Conservation (phyloP, 2,329 filamentous ascomycete genomes). For the Colletotrichum sp. region DNA sequence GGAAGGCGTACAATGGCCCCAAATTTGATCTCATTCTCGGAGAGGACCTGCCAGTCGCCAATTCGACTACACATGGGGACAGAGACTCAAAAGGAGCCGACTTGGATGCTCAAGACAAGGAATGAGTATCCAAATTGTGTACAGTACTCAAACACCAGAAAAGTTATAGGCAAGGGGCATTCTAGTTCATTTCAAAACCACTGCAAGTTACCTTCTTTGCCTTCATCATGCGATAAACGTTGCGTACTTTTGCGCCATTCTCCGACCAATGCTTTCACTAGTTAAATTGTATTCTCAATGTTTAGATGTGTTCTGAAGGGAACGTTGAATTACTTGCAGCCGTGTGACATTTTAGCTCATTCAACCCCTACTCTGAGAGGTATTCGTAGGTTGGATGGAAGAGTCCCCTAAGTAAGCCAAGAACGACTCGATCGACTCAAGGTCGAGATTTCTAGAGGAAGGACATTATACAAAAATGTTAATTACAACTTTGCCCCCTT, state of each 20-base stretch:
- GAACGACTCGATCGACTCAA: neutral
- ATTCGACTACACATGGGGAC: neutral
- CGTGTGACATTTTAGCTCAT: neutral
- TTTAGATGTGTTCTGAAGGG: neutral
- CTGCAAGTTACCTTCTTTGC: neutral
- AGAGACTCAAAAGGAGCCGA: neutral
- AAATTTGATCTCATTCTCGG: slow-evolving; percentile 8
- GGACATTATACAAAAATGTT: neutral
- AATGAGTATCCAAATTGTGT: neutral
- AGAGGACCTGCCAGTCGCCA: neutral
- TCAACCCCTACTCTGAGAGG: neutral
- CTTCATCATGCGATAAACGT: neutral
- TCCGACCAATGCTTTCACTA: neutral
- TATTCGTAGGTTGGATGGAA: neutral
- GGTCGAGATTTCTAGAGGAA: neutral
- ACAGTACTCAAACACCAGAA: neutral
- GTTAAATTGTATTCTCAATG: fast-evolving
- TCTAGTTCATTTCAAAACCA: neutral
- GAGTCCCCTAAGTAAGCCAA: fast-evolving
- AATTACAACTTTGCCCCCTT: neutral
- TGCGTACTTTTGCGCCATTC: neutral
- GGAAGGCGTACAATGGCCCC: neutral
- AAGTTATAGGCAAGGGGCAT: neutral
- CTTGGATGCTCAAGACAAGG: neutral
- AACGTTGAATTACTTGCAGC: neutral